Percentiles rank a stretch among this genome's conserved stretches.
Conservation (phyloP, 768 basidiomycete species). For the Piloderma croceum region DNA sequence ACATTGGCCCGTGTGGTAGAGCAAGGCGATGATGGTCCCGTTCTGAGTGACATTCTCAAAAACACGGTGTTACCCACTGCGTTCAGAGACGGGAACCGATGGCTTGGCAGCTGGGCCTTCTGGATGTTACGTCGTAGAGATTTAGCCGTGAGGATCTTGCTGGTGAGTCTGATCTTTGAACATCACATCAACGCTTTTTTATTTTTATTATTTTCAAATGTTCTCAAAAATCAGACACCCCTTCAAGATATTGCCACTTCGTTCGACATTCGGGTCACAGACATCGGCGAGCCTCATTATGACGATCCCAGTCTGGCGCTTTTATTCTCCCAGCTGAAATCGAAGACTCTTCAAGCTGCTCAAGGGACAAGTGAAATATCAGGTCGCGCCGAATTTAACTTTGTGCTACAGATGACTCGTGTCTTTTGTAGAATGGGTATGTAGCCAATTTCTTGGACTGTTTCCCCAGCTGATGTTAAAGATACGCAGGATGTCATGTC, state of each 20-base stretch:
- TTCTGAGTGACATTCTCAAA: constrained; percentile 66
- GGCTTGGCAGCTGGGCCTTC: constrained; percentile 94
- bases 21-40: constrained; percentile 72
- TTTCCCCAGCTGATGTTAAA: constrained; percentile 3
- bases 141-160: constrained; percentile 80
- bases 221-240: constrained; percentile 50
- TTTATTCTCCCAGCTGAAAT: constrained; percentile 83
- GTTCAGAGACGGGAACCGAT: constrained; percentile 83
- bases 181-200: not conserved
- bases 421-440: constrained; percentile 93
- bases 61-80: constrained; percentile 77
- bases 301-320: constrained; percentile 93
- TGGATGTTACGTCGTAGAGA: constrained; percentile 89
- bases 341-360: constrained; percentile 87
- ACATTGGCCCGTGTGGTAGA: constrained; percentile 83
- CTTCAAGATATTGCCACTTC: constrained; percentile 63
- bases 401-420: constrained; percentile 89
- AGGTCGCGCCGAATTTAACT: constrained; percentile 85
- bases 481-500: constrained; percentile 78
- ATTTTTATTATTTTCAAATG: not conserved
- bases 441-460: constrained; percentile 18
- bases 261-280: constrained; percentile 46
- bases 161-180: constrained; percentile 47
- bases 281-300: constrained; percentile 82
- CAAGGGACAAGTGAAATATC: constrained; percentile 91